These are phyloP conservation scores for Calophaca sinica DNA, from an alignment of 306 rosid species.

Conservation along the genomic window DNA sequence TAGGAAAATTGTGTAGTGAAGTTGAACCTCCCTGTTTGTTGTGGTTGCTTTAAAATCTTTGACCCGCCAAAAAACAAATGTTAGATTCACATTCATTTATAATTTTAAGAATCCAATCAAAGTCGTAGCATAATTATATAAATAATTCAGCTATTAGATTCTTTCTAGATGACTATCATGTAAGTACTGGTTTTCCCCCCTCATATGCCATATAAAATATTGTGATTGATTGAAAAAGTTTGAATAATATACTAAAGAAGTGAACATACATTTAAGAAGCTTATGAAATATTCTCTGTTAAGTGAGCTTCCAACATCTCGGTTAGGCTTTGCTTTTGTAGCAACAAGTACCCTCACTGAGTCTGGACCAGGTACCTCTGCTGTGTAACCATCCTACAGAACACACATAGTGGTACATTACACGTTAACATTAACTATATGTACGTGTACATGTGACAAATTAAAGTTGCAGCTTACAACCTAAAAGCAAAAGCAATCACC, in stretches of 20 bases:
- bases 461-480: background rate
- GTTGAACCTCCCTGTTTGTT: conserved; percentile 71
- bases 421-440: too few species aligned
- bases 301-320: conserved; percentile 60
- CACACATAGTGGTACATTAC: conserved; percentile 31
- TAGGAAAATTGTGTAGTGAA: conserved; percentile 76
- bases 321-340: conserved; percentile 85
- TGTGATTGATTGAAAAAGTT: background rate
- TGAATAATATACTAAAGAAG: conserved; percentile 3
- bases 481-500: conserved; percentile 51
- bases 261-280: conserved; percentile 73
- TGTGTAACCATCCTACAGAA: conserved; percentile 87
- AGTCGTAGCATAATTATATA: background rate
- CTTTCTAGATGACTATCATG: background rate
- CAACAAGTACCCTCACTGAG: conserved; percentile 86
- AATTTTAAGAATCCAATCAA: conserved; percentile 23
- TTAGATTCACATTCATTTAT: conserved; percentile 30
- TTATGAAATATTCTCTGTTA: conserved; percentile 71
- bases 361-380: conserved; percentile 65
- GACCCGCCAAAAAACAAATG: conserved; percentile 3
- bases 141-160: background rate
- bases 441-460: too few species aligned
- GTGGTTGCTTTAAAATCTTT: conserved; percentile 52
- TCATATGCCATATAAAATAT: background rate
- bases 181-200: too few species aligned